Conservation (phyloP, 139 green algal genomes). For the Chlamydomonas urium region DNA sequence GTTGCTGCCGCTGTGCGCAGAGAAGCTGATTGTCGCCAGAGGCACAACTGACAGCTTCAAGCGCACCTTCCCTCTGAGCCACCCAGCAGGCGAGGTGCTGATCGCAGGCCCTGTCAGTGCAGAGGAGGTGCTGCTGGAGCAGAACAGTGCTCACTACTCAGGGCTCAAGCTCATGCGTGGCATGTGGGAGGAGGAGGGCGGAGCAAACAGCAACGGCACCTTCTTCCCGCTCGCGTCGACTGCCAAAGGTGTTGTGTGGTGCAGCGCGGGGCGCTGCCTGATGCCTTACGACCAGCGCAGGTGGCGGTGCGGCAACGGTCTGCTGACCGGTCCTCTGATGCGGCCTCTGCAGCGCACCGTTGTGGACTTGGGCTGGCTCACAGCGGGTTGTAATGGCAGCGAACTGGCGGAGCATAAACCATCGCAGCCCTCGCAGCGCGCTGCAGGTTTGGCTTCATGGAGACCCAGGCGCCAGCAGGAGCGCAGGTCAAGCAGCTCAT, state of each 20-base stretch:
- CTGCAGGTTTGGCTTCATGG: conserved; percentile 11
- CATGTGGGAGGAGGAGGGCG: not conserved
- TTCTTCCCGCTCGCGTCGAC: conserved; percentile 3
- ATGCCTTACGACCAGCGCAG: conserved; percentile 6
- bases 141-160: conserved; percentile 1
- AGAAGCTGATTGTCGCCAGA: not conserved
- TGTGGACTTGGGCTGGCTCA: conserved; percentile 6
- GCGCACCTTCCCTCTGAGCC: conserved; percentile 12
- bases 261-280: conserved; percentile 13
- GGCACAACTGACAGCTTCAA: not conserved
- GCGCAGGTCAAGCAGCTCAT: conserved; percentile 3
- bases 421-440: conserved; percentile 9
- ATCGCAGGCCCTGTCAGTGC: not conserved
- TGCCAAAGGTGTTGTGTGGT: conserved; percentile 1
- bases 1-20: not conserved
- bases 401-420: not conserved
- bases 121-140: conserved; percentile 9
- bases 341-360: not conserved
- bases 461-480: not conserved
- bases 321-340: not conserved
- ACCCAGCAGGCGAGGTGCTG: not conserved
- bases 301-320: conserved; percentile 15
- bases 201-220: conserved; percentile 1
- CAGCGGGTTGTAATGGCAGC: not conserved
- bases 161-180: conserved; percentile 14